These are phyloP conservation scores for Boletus sp. DNA, from an alignment of 768 basidiomycete species.

Conservation along the genomic window DNA sequence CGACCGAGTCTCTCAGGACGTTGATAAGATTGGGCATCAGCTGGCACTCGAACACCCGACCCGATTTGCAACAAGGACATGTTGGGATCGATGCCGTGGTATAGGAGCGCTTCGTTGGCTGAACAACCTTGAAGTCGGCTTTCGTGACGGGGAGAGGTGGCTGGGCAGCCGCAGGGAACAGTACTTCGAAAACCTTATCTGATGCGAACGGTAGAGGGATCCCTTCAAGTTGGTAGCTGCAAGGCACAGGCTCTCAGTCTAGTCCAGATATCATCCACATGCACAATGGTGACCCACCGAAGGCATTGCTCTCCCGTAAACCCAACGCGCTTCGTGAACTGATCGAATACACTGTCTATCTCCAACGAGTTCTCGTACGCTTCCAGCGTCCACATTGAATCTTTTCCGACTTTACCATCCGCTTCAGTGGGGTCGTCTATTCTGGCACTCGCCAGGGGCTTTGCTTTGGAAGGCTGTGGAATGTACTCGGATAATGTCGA, in stretches of 20 bases:
- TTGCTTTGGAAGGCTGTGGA: constrained; percentile 51
- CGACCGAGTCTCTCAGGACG: constrained; percentile 44
- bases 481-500: constrained; percentile 75
- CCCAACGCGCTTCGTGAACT: constrained; percentile 70
- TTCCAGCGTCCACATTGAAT: constrained; percentile 62
- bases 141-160: constrained; percentile 54
- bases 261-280: background rate
- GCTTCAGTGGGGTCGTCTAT: constrained; percentile 43
- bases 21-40: constrained; percentile 94
- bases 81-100: constrained; percentile 49
- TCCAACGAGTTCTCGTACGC: constrained; percentile 77
- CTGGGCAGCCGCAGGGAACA: constrained; percentile 63
- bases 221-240: constrained; percentile 85
- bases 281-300: constrained; percentile 46
- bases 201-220: constrained; percentile 83
- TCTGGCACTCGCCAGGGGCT: constrained; percentile 36
- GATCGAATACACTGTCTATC: constrained; percentile 82
- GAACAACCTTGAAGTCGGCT: constrained; percentile 53
- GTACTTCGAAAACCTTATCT: constrained; percentile 62
- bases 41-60: constrained; percentile 86
- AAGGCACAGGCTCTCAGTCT: background rate
- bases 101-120: constrained; percentile 49
- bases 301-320: constrained; percentile 82
- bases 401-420: constrained; percentile 43
- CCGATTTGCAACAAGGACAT: constrained; percentile 65